Evolutionary conservation across 2,329 filamentous ascomycete species (phyloP), one percentile per base, ranked within the genome.

Genomic region (Meredithiella fracta): DNA sequence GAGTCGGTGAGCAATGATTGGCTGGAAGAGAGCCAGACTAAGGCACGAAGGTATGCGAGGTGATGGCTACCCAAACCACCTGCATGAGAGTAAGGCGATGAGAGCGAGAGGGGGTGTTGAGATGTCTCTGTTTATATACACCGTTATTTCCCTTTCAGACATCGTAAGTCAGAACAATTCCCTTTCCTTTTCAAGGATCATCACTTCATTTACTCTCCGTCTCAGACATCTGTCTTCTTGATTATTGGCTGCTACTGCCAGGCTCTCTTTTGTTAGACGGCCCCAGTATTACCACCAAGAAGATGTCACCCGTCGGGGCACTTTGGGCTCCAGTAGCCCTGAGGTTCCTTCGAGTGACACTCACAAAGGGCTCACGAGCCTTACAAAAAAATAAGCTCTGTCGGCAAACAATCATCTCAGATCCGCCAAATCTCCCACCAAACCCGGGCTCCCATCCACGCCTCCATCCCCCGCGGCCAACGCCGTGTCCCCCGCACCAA

Each of bases 291-390:
- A 54, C 40, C 52, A 17, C n/a, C 38, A 55, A 37, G 22, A 73
- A 61, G 61, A 80, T 80, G 77, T 72, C 72, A 68, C 73, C 75
- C 65, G 66, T 68, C 65, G 75, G 74, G 71, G 75, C 74, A 68
- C 70, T 78, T 66, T 78, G 73, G 76, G 77, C 72, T 63, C 47
- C 54, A 52, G 74, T 76, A 58, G 69, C 71, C 69, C 67, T 78
- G 65, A 74, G 75, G 66, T 67, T 76, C 62, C 69, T 79, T 63
- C 73, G 75, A 64, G 70, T 69, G 62, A 73, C 76, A 65, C 68
- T 74, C 64, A 67, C 68, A 52, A 75, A 72, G 63, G 72, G 75
- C 63, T 71, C 72, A 59, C 73, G 74, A 61, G 67, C 72, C 61
- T 67, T 80, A 58, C 74, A 75, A 60, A 68, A 77, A 75, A 62